Base-by-base conservation (phyloP, 2,329 filamentous ascomycete species). In the Cercospora sojina region DNA sequence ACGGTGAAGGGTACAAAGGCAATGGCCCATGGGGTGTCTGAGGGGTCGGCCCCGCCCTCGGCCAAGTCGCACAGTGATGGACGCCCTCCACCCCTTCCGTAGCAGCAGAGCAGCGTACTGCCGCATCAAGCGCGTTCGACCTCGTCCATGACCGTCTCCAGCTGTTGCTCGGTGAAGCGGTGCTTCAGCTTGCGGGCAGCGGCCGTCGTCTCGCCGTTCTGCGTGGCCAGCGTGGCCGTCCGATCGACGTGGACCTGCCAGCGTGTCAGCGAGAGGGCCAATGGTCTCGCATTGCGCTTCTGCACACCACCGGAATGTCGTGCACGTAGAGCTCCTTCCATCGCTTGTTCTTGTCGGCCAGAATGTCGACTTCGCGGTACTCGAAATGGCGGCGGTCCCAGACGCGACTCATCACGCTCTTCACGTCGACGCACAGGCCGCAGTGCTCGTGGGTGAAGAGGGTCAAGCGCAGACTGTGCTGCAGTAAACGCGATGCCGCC, bases 251-350 rank as follows among this genome's bases (percentile, higher is more conserved):
- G 87, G 31, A 89, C 80, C 84, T 86, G 66, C 6, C 1, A 1
- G n/a, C 38, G 53, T 8, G 29, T 47, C 23, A 51, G 9, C 12
- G 18, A 18, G 8, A 6, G 23, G 7, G 41, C 13, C 12, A 13
- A 7, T n/a, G 13, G 35, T 38, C 5, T 16, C 16, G 35, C 16
- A 8, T 38, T 7, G 35, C 5, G 16, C 35, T 38, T 38, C 27
- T 13, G 67, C 80, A 74, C 81, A 93, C 91, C 74, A 93, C 91
- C 0, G 91, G 91, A 7, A 91, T 91, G 72, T 94, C 91, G 76
- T 93, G 91, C 65, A 93, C 91, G 75, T 94, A 94, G 1, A 92
- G 74, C 58, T 88, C 83, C 73, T 86, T 88, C 91, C 91, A 94
- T 25, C 82, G 80, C 68, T 87, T 85, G 16, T 84, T 83, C 27